These are phyloP conservation scores for Pythium oligandrum DNA, from an alignment of 352 stramenopile genomes.

Conservation along the genomic window DNA sequence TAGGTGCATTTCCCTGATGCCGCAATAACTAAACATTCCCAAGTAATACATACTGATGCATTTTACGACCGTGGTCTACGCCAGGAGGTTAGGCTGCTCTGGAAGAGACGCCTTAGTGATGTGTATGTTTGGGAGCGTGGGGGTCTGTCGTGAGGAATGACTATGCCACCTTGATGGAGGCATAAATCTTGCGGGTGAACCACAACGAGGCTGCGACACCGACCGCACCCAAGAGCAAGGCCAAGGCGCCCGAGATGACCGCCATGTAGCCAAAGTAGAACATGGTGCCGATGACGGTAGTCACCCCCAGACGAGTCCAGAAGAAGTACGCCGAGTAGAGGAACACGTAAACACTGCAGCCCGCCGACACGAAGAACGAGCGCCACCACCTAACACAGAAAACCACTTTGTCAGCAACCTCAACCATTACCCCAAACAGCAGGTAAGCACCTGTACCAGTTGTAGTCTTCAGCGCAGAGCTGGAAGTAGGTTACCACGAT, in stretches of 20 bases:
- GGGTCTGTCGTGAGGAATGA: not conserved
- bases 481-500: slow-evolving; percentile 99
- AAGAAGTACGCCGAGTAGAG: slow-evolving; percentile 99
- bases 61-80: too few relatives aligned
- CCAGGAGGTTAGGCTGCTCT: too few relatives aligned
- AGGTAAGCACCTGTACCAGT: slow-evolving; percentile 99
- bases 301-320: slow-evolving; percentile 92
- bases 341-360: slow-evolving; percentile 97
- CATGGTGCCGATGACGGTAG: slow-evolving; percentile 88
- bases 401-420: not conserved
- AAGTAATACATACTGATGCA: too few relatives aligned
- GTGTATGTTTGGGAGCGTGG: not conserved
- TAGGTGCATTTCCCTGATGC: too few relatives aligned
- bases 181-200: slow-evolving; percentile 99
- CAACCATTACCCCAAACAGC: too few relatives aligned
- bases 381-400: slow-evolving; percentile 92
- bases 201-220: slow-evolving; percentile 97
- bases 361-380: slow-evolving; percentile 96
- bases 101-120: too few relatives aligned
- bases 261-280: slow-evolving; percentile 99
- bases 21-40: too few relatives aligned
- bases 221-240: slow-evolving; percentile 94
- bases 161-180: slow-evolving; percentile 97
- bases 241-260: slow-evolving; percentile 96
- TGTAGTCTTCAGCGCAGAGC: slow-evolving; percentile 99